Evolutionary conservation across 345 rosid species (phyloP).

Genomic region (Brassica carinata): DNA sequence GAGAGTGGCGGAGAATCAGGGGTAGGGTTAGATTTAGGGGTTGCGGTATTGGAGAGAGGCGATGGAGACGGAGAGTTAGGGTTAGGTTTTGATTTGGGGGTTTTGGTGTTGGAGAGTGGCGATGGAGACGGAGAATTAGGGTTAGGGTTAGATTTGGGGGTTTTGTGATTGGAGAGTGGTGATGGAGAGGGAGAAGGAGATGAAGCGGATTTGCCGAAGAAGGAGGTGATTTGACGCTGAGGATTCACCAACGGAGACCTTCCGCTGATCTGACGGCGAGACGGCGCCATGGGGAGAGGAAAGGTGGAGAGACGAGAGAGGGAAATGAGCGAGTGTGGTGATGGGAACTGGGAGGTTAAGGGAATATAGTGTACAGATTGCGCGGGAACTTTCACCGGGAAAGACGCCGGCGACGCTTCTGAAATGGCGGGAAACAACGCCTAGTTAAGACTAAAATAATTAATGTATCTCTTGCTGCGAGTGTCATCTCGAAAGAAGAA

Average conservation of each 20-base stretch:
- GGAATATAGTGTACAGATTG: neutral
- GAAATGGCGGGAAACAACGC: slow-evolving; percentile 45
- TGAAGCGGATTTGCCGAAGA: slow-evolving; percentile 57
- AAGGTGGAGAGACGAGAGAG: neutral
- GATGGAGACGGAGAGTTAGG: slow-evolving; percentile 37
- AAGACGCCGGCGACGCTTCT: slow-evolving; percentile 24
- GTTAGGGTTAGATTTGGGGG: slow-evolving; percentile 45
- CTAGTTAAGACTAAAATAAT: neutral
- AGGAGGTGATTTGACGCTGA: slow-evolving; percentile 87
- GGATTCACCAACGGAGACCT: slow-evolving; percentile 90
- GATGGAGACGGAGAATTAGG: slow-evolving; percentile 30
- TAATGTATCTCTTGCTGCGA: neutral
- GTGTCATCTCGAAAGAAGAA: neutral
- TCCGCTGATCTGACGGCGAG: slow-evolving; percentile 72
- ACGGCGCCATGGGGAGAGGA: slow-evolving; percentile 58
- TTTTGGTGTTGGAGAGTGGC: slow-evolving; percentile 42
- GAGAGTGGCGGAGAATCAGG: slow-evolving; percentile 35
- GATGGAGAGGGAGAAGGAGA: slow-evolving; percentile 24
- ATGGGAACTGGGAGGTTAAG: neutral
- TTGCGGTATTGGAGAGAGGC: slow-evolving; percentile 42
- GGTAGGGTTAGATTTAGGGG: slow-evolving; percentile 40
- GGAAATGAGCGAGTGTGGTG: neutral
- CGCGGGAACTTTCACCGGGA: slow-evolving; percentile 43
- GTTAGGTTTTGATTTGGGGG: slow-evolving; percentile 40
- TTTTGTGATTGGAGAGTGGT: slow-evolving; percentile 43